A percentile compares a stretch with the other conserved stretches of the same genome.
phyloP scores from a whole-genome alignment of 2,329 filamentous ascomycete genomes.

The Achaetomium macrosporum region DNA sequence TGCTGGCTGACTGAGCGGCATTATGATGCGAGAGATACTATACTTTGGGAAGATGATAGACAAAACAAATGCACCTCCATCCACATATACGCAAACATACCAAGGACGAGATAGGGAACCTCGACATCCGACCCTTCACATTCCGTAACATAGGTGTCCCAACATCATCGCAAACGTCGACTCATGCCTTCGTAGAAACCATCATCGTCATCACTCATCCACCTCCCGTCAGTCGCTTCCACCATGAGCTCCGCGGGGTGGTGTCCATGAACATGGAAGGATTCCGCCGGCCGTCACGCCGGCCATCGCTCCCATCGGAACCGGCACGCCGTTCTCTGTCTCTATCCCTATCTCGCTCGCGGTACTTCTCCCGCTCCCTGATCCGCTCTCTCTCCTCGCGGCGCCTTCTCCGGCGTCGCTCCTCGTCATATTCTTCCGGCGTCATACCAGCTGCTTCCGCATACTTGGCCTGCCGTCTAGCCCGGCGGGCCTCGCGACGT shows the following conservation, averaged over 20 bases:
- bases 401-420: conserved; percentile 25
- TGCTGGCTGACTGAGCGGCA: no score
- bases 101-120: no score
- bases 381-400: conserved; percentile 29
- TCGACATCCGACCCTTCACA: no score
- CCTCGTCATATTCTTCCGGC: conserved; percentile 28
- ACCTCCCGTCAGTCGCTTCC: conserved; percentile 42
- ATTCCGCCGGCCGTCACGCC: conserved; percentile 22
- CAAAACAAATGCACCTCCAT: no score
- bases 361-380: conserved; percentile 16
- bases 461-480: conserved; percentile 40
- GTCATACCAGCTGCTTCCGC: conserved; percentile 35
- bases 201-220: conserved; percentile 10
- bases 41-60: no score
- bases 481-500: conserved; percentile 43
- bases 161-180: conserved; percentile 2
- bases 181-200: conserved; percentile 2
- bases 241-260: conserved; percentile 52
- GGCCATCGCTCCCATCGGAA: conserved; percentile 29
- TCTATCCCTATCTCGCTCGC: conserved; percentile 4
- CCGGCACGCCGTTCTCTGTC: conserved; percentile 21
- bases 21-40: no score
- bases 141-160: no score
- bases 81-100: no score
- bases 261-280: conserved; percentile 34